Conservation (phyloP, 768 basidiomycete genomes). For the Auricularia cornea region DNA sequence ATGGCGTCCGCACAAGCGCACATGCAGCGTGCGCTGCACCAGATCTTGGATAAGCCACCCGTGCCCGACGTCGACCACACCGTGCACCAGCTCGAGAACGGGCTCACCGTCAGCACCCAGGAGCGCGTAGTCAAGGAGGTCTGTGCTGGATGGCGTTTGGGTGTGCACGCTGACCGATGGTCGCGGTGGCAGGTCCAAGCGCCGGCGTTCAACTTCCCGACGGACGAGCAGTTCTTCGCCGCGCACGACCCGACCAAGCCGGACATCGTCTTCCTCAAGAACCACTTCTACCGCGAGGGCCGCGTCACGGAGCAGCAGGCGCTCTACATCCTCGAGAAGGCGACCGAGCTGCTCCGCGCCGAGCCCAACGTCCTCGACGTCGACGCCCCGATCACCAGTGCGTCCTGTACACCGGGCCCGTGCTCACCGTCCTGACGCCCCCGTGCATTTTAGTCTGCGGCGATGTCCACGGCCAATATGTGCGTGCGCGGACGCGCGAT, state of each 20-base stretch:
- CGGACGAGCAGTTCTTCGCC: conserved; percentile 36
- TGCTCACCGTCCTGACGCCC: neutral
- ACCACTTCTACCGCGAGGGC: conserved; percentile 38
- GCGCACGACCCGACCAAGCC: conserved; percentile 28
- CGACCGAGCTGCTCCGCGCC: conserved; percentile 27
- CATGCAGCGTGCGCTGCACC: conserved; percentile 16
- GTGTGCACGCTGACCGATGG: neutral
- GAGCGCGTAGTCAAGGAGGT: conserved; percentile 35
- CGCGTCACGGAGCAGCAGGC: conserved; percentile 35
- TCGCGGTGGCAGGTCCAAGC: conserved; percentile 35
- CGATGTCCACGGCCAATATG: conserved; percentile 41
- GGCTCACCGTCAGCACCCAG: conserved; percentile 29
- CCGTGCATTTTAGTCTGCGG: conserved; percentile 28
- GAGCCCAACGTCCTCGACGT: conserved; percentile 39
- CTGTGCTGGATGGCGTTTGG: conserved; percentile 4
- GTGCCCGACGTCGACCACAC: neutral
- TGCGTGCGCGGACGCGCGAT: conserved; percentile 6
- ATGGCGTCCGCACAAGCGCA: conserved; percentile 7
- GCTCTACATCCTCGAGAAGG: conserved; percentile 32
- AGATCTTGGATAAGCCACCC: conserved; percentile 20
- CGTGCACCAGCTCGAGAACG: conserved; percentile 24
- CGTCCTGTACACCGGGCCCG: conserved; percentile 3
- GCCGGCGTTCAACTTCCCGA: conserved; percentile 33
- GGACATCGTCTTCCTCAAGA: conserved; percentile 38
- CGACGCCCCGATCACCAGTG: conserved; percentile 36